These are phyloP conservation scores for Xerocomus amazonicus DNA, from an alignment of 1,284 basidiomycete species.

Conservation along the genomic window DNA sequence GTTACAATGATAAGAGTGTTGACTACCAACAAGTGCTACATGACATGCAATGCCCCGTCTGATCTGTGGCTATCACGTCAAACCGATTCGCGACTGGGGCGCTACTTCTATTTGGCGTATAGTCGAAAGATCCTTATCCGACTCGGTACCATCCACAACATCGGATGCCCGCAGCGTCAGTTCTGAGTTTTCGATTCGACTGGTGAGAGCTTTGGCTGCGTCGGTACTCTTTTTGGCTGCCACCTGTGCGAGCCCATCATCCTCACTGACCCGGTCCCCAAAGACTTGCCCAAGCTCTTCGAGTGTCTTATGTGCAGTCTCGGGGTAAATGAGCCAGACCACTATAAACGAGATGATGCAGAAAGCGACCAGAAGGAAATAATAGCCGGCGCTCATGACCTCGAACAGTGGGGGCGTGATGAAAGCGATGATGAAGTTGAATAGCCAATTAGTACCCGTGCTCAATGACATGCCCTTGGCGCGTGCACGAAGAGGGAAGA, in stretches of 20 bases:
- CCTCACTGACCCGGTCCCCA: slow-evolving; percentile 37
- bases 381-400: slow-evolving; percentile 43
- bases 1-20: neutral
- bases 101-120: slow-evolving; percentile 19
- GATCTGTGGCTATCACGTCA: slow-evolving; percentile 3
- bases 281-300: slow-evolving; percentile 51
- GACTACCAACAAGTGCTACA: slow-evolving; percentile 1
- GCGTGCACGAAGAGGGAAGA: slow-evolving; percentile 66
- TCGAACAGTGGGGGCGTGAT: slow-evolving; percentile 49
- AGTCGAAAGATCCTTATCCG: slow-evolving; percentile 18
- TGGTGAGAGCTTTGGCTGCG: slow-evolving; percentile 12
- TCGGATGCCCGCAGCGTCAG: slow-evolving; percentile 24
- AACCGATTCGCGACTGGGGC: slow-evolving; percentile 4
- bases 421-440: slow-evolving; percentile 54
- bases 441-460: slow-evolving; percentile 56
- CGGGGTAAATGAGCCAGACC: slow-evolving; percentile 46
- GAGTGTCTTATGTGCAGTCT: slow-evolving; percentile 43
- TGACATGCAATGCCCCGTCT: neutral
- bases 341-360: slow-evolving; percentile 42
- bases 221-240: slow-evolving; percentile 16
- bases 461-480: slow-evolving; percentile 67
- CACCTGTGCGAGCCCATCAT: slow-evolving; percentile 19
- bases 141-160: slow-evolving; percentile 3
- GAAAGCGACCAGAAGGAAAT: slow-evolving; percentile 48
- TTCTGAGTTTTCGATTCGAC: slow-evolving; percentile 22